Base-by-base conservation (phyloP, 2,329 filamentous ascomycete species). In the Blumeriella jaapii region DNA sequence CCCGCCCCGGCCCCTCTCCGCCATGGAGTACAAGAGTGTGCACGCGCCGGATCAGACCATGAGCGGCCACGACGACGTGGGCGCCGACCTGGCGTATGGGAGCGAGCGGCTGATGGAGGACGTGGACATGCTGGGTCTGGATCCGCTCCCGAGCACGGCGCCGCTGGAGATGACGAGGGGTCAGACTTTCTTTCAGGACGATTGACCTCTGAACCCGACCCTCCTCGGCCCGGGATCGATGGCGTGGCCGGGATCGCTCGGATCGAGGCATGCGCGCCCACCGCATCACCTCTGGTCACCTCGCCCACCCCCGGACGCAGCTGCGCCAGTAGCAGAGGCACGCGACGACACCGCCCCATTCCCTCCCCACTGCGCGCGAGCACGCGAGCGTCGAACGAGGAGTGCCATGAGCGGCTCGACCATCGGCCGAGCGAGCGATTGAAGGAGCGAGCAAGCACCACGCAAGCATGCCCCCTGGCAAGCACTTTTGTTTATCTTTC, bases 1-100 rank as follows among this genome's bases (percentile, higher is more conserved):
- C 7, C 47, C 48, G 19, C 48, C 45, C 6, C 37, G 55, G 17
- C 53, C 55, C 3, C 39, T 53, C n/a, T 53, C 49, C 31, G 54
- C 53, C 5, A 45, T 50, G 9, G 53, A 55, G 25, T 57, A 55
- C 25, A 34, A 34, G 9, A 22, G 17, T 12, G 11, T 25, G 3
- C 7, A 9, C n/a, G 40, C 44, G 49, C 34, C 25, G 3, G 53
- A 55, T 30, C 48, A 54, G 22, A 31, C 47, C n/a, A 53, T 51
- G 46, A 45, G 40, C 12, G 51, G 46, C 5, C 35, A 26, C 22
- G 29, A 36, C 13, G 33, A 41, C 5, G 22, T 32, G 16, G 16
- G 23, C 23, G 25, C 10, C 10, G 15, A 16, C 6, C n/a, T 26
- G 11, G 17, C 22, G 16, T 32, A 31, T 29, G 29, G 23, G 13